Conservation (phyloP, 1,139 yeast genomes). For the Debaryomyces subglobosus region DNA sequence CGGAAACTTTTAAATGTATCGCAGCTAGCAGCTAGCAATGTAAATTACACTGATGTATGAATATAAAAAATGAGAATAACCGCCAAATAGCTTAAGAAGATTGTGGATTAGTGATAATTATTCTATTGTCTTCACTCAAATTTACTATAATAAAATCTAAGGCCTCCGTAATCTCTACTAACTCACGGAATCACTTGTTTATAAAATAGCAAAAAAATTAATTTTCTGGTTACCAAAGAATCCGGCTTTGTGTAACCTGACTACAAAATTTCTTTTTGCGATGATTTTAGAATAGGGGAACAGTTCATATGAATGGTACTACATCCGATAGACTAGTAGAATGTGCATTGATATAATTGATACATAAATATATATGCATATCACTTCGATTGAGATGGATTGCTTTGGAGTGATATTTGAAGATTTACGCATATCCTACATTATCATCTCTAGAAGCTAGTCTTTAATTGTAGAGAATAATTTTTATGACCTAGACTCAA, state of each 20-base stretch:
- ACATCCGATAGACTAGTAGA: background rate
- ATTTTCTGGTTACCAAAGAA: background rate
- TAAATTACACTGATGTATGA: background rate
- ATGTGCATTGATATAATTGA: background rate
- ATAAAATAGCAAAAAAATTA: slow-evolving; percentile 4
- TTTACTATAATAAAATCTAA: background rate
- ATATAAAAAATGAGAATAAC: background rate
- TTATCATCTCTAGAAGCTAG: background rate
- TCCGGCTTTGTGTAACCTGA: slow-evolving; percentile 2
- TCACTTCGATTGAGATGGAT: background rate
- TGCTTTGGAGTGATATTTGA: background rate
- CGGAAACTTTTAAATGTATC: background rate
- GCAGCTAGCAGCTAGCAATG: background rate
- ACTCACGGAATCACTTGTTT: slow-evolving; percentile 5
- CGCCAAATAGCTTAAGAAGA: background rate
- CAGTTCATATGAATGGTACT: background rate
- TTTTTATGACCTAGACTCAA: background rate
- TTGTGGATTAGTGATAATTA: background rate
- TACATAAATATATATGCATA: too few relatives aligned
- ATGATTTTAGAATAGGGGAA: slow-evolving; percentile 1
- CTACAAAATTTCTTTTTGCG: slow-evolving; percentile 3
- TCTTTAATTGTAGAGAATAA: background rate
- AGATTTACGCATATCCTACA: background rate
- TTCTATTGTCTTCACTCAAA: background rate
- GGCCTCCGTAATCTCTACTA: background rate